Conservation (phyloP, 2,329 filamentous ascomycete species). For the Talaromyces sp. region DNA sequence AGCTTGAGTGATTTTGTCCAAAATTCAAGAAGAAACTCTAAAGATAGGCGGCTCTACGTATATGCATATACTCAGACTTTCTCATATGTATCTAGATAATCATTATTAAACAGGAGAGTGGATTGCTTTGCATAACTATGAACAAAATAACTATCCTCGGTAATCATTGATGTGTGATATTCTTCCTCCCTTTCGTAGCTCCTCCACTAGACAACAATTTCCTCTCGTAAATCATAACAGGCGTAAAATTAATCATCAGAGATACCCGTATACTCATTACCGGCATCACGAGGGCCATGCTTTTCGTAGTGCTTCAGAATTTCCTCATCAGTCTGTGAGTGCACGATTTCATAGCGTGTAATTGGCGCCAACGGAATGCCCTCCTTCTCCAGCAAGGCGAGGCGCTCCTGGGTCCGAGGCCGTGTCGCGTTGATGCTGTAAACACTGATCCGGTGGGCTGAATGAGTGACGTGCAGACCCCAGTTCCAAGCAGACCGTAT, state of each 20-base stretch:
- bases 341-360: slow-evolving; percentile 29
- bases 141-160: too few species aligned
- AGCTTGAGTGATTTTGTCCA: too few species aligned
- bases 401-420: slow-evolving; percentile 22
- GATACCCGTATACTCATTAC: slow-evolving; percentile 14
- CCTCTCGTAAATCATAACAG: neutral
- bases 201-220: too few species aligned
- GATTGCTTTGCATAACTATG: too few species aligned
- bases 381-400: slow-evolving; percentile 27
- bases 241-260: neutral
- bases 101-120: too few species aligned
- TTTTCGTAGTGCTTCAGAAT: slow-evolving; percentile 28
- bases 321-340: slow-evolving; percentile 25
- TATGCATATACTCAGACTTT: too few species aligned
- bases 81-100: too few species aligned
- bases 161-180: too few species aligned
- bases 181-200: too few species aligned
- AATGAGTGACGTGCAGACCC: slow-evolving; percentile 37
- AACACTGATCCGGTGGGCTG: slow-evolving; percentile 35
- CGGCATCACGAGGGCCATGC: slow-evolving; percentile 27
- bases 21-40: too few species aligned
- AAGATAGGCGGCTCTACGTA: too few species aligned
- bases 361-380: slow-evolving; percentile 31
- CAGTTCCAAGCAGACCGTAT: slow-evolving; percentile 52
- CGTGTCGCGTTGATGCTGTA: slow-evolving; percentile 34